phyloP scores from a whole-genome alignment of 495 filamentous ascomycete genomes.

The Clohesyomyces aquaticus region DNA sequence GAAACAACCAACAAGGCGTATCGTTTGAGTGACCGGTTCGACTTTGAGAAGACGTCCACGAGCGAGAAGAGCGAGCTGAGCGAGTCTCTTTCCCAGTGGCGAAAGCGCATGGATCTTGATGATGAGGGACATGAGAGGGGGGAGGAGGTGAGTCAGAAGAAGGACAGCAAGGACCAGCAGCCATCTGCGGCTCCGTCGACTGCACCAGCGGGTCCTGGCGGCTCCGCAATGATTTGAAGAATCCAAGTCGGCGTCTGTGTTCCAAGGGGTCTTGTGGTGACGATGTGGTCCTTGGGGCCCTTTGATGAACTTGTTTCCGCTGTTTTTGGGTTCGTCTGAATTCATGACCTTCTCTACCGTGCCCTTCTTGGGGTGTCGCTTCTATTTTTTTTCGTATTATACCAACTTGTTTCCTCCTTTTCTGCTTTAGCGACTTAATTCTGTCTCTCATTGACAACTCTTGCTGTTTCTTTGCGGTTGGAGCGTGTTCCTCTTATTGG shows the following conservation, averaged over 20 bases:
- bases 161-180: not conserved
- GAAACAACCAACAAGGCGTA: constrained; percentile 95
- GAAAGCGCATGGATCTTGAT: constrained; percentile 41
- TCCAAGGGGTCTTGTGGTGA: too few relatives aligned
- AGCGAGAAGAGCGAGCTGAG: constrained; percentile 39
- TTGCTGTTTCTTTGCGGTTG: not conserved
- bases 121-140: constrained; percentile 32
- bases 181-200: constrained; percentile 4
- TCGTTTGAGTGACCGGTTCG: constrained; percentile 81
- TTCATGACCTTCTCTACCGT: not conserved
- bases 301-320: not conserved
- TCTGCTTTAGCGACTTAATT: constrained; percentile 1
- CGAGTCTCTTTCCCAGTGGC: constrained; percentile 41
- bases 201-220: constrained; percentile 27
- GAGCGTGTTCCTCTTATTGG: not conserved
- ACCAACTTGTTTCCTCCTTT: constrained; percentile 12
- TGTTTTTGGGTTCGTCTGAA: not conserved
- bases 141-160: constrained; percentile 1
- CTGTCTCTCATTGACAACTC: constrained; percentile 13
- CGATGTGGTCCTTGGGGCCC: too few relatives aligned
- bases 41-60: constrained; percentile 72
- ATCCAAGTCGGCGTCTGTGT: too few relatives aligned
- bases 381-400: constrained; percentile 21
- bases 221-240: constrained; percentile 33
- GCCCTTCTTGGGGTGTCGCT: too few relatives aligned